Evolutionary conservation across 2,329 filamentous ascomycete genomes (phyloP), one percentile per base, ranked within the genome.

Genomic region (Diaporthe humulicola): DNA sequence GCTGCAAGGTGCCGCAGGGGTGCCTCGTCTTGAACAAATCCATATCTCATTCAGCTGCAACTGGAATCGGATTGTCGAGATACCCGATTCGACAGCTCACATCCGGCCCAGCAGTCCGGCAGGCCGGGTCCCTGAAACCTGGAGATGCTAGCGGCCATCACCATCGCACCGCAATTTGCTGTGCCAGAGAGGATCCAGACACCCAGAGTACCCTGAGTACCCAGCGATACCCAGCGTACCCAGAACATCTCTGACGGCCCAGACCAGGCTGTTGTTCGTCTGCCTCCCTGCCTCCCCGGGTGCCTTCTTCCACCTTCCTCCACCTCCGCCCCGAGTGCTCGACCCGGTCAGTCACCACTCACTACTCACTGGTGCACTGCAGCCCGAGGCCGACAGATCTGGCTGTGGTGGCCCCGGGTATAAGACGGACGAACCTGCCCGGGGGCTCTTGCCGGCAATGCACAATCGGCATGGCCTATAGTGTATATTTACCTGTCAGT

Each of bases 21-120:
- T 54, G 33, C 45, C 64, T 69, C 45, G 64, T 52, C 48, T 9
- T 9, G 30, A 54, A 69, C 33, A 69, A 54, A 38, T 54, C 64
- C 48, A 69, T 69, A 54, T 69, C 48, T 40, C 48, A 22, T 54
- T 40, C 48, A 69, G 66, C 54, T 64, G 72, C 36, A 54, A 33
- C 36, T 33, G 19, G 25, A 64, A 48, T 45, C 64, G 64, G 64
- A 69, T 69, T 42, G 48, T 72, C 58, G 52, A 73, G 58, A 74
- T 74, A 50, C 30, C 73, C 73, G 73, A 74, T 67, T 73, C 73
- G 73, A 74, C 58, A 73, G 73, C 73, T 74, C 73, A 73, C 73
- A 73, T 72, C 70, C 38, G 70, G 58, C 48, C 57, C 33, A 42
- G 54, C 67, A 40, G 22, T 45, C 54, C 33, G 64, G 64, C 64